phyloP scores from a whole-genome alignment of 345 rosid genomes.

The Melaleuca quinquenervia region DNA sequence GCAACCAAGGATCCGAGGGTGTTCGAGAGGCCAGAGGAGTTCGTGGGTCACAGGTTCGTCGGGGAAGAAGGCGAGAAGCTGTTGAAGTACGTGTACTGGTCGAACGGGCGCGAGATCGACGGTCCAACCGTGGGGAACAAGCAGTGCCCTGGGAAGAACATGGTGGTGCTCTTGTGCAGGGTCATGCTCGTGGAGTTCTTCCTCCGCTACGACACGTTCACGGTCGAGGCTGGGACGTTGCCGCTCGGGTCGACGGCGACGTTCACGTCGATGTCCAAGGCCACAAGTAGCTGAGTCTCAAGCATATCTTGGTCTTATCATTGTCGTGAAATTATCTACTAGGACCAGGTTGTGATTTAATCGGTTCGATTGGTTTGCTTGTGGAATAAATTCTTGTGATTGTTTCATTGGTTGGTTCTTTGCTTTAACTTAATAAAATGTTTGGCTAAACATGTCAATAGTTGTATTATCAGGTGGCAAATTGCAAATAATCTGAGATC shows the following conservation, averaged over 20 bases:
- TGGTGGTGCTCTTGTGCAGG: conserved; percentile 20
- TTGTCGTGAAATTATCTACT: neutral
- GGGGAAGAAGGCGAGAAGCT: conserved; percentile 26
- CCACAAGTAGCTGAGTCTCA: neutral
- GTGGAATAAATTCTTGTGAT: neutral
- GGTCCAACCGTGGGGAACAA: conserved; percentile 17
- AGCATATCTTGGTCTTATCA: neutral
- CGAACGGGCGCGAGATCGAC: conserved; percentile 29
- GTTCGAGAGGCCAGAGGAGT: conserved; percentile 14
- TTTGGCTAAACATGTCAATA: neutral
- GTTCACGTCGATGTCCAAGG: conserved; percentile 12
- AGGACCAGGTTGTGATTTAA: neutral
- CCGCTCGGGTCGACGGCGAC: conserved; percentile 10
- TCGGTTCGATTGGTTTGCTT: neutral
- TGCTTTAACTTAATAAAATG: neutral
- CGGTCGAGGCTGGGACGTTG: conserved; percentile 4
- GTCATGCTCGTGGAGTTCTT: conserved; percentile 26
- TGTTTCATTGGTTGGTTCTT: neutral
- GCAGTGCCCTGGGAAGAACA: conserved; percentile 31
- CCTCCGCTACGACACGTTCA: conserved; percentile 23
- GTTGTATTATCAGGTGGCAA: neutral
- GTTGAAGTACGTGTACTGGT: conserved; percentile 29
- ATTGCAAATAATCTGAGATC: neutral
- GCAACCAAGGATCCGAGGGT: conserved; percentile 15
- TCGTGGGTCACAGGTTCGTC: conserved; percentile 7